Conservation (phyloP, 208 protist genomes). For the Angomonas deanei region DNA sequence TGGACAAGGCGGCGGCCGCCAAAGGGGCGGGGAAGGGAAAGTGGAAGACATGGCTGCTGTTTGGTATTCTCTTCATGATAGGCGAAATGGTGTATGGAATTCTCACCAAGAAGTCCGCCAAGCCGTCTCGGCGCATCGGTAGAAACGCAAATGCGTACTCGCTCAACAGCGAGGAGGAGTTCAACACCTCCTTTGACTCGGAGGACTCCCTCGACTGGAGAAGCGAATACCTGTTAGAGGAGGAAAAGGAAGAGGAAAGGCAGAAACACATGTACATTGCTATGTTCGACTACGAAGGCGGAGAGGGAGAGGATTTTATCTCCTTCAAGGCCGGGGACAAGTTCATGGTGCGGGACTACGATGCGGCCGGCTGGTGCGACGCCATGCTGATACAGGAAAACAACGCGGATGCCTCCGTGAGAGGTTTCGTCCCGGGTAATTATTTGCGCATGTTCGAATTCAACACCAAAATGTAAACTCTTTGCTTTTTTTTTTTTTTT, state of each 20-base stretch:
- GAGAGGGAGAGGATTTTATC: conserved; percentile 34
- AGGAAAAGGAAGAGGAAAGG: conserved; percentile 3
- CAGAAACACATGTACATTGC: conserved; percentile 50
- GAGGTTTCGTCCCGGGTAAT: conserved; percentile 67
- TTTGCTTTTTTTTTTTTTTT: background rate
- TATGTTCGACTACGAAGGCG: conserved; percentile 61
- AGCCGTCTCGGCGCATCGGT: background rate
- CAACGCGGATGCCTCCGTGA: conserved; percentile 3
- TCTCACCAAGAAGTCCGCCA: conserved; percentile 13
- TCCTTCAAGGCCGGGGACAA: conserved; percentile 76
- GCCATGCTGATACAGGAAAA: conserved; percentile 24
- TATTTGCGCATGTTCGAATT: conserved; percentile 58
- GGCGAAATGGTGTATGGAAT: conserved; percentile 54
- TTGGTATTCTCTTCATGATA: conserved; percentile 45
- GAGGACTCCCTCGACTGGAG: background rate
- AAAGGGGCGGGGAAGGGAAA: conserved; percentile 12
- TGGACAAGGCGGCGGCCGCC: conserved; percentile 7
- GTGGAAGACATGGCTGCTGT: conserved; percentile 56
- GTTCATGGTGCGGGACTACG: conserved; percentile 75
- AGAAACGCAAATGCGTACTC: too few relatives aligned
- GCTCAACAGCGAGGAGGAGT: conserved; percentile 11
- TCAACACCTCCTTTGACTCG: conserved; percentile 7
- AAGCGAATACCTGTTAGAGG: conserved; percentile 3
- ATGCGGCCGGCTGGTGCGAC: conserved; percentile 62
- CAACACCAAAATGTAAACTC: conserved; percentile 15